phyloP scores from a whole-genome alignment of 2,329 filamentous ascomycete genomes.

The Pseudogymnoascus sp. region DNA sequence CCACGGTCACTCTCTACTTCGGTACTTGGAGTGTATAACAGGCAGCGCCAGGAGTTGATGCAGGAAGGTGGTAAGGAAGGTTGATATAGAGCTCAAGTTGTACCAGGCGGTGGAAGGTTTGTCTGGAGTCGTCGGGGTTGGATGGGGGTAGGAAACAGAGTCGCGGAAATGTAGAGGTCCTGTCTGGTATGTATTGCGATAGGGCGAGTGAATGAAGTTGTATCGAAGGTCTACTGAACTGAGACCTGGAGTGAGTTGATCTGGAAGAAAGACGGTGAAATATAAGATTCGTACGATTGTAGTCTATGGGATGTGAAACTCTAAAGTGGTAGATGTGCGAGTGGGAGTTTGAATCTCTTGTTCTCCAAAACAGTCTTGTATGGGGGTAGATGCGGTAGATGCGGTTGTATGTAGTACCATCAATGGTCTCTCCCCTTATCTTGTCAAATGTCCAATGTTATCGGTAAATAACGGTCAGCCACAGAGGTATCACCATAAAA shows the following conservation, averaged over 20 bases:
- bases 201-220: background rate
- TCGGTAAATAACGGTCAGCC: conserved; percentile 4
- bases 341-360: background rate
- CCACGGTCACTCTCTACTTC: background rate
- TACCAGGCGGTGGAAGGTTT: background rate
- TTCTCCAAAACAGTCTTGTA: background rate
- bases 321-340: background rate
- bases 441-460: background rate
- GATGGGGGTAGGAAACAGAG: background rate
- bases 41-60: background rate
- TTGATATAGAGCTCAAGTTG: background rate
- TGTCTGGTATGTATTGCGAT: background rate
- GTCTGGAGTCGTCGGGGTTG: background rate
- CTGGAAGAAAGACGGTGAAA: background rate
- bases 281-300: background rate
- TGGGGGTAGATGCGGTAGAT: background rate
- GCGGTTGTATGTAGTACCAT: background rate
- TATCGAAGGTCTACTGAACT: background rate
- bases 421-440: conserved; percentile 2
- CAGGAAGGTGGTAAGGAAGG: background rate
- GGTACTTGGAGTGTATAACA: background rate
- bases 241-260: background rate
- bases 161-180: background rate
- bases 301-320: conserved; percentile 1
- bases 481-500: background rate